These are phyloP conservation scores for Backusella westeae DNA, from an alignment of 192 early-diverging fungal genomes.

Conservation along the genomic window DNA sequence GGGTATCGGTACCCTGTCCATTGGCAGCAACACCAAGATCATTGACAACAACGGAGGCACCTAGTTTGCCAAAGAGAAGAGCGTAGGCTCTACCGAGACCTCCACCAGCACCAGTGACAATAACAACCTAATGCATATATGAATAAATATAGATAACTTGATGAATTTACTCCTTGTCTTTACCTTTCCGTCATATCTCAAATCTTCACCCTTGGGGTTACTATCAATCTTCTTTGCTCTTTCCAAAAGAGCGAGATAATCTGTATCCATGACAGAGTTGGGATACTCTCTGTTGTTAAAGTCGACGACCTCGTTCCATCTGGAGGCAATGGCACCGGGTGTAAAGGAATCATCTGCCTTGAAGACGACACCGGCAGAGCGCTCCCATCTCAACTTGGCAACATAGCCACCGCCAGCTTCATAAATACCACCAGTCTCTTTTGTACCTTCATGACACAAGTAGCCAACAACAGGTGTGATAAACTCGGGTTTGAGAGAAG, in stretches of 20 bases:
- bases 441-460: slow-evolving; percentile 84
- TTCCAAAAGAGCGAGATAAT: slow-evolving; percentile 80
- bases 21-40: slow-evolving; percentile 70
- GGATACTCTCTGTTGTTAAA: slow-evolving; percentile 69
- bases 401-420: slow-evolving; percentile 97
- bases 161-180: slow-evolving; percentile 36
- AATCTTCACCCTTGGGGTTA: slow-evolving; percentile 56
- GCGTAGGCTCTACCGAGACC: slow-evolving; percentile 92
- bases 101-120: slow-evolving; percentile 90
- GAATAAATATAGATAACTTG: no score
- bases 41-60: slow-evolving; percentile 87
- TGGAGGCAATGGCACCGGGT: slow-evolving; percentile 75
- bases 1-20: slow-evolving; percentile 41
- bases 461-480: slow-evolving; percentile 91
- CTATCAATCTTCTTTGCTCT: slow-evolving; percentile 63
- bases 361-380: slow-evolving; percentile 84
- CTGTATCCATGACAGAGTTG: slow-evolving; percentile 69
- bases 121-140: slow-evolving; percentile 49
- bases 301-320: slow-evolving; percentile 75
- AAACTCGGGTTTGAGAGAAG: slow-evolving; percentile 95
- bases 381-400: slow-evolving; percentile 89
- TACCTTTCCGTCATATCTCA: slow-evolving; percentile 78
- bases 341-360: slow-evolving; percentile 86
- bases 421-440: slow-evolving; percentile 85
- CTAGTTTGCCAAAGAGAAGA: slow-evolving; percentile 76